Conservation (phyloP, 2,329 filamentous ascomycete genomes). For the Zalaria sp. region DNA sequence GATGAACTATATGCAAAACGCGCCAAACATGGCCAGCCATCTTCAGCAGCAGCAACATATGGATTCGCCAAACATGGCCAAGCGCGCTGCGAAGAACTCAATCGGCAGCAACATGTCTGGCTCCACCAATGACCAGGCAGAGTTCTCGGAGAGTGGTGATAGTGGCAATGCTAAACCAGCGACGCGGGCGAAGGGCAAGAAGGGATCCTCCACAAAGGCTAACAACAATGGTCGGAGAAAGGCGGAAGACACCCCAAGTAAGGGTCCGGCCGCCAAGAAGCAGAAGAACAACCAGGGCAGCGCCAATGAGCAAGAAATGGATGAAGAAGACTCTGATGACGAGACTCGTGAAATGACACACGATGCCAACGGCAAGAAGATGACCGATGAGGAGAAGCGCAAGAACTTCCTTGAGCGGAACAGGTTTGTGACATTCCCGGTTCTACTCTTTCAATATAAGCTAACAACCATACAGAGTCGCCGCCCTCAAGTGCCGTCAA, state of each 20-base stretch:
- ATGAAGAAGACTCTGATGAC: slow-evolving; percentile 42
- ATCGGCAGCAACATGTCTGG: slow-evolving; percentile 46
- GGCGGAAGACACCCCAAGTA: slow-evolving; percentile 54
- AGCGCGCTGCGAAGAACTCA: slow-evolving; percentile 30
- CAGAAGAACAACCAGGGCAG: slow-evolving; percentile 43
- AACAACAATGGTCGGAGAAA: slow-evolving; percentile 60
- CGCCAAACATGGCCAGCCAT: slow-evolving; percentile 31
- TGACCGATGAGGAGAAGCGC: slow-evolving; percentile 97
- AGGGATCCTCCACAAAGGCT: slow-evolving; percentile 36
- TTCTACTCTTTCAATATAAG: background rate
- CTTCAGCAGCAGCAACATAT: slow-evolving; percentile 21
- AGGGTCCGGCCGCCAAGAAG: slow-evolving; percentile 58
- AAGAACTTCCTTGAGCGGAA: slow-evolving; percentile 97
- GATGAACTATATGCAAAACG: slow-evolving; percentile 18
- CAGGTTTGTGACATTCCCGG: slow-evolving; percentile 45
- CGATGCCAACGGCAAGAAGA: slow-evolving; percentile 48
- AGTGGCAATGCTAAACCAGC: slow-evolving; percentile 47
- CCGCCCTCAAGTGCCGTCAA: slow-evolving; percentile 90
- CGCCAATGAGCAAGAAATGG: slow-evolving; percentile 35
- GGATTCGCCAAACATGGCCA: slow-evolving; percentile 9
- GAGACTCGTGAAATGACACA: slow-evolving; percentile 21
- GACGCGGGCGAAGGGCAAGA: slow-evolving; percentile 56
- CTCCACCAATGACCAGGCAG: slow-evolving; percentile 39
- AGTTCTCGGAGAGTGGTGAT: slow-evolving; percentile 59
- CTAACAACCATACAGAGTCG: slow-evolving; percentile 50